Evolutionary conservation across 305 asterid genomes (phyloP).

Genomic region (Solanum hybrid): DNA sequence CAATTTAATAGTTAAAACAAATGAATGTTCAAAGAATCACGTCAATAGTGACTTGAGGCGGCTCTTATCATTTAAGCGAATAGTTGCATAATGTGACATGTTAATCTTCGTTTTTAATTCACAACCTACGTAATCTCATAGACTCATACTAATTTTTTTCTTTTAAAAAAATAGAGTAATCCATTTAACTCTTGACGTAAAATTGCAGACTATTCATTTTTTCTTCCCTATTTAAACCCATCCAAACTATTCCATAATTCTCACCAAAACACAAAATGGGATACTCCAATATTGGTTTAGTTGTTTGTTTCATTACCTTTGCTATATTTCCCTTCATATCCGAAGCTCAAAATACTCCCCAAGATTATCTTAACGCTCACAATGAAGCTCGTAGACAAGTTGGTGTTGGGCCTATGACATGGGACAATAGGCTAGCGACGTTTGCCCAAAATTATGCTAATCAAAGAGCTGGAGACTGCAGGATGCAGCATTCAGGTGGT

Average conservation of each 20-base stretch:
- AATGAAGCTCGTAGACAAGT: slow-evolving; percentile 12
- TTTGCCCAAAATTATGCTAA: slow-evolving; percentile 20
- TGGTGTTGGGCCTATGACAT: slow-evolving; percentile 1
- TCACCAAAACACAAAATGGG: neutral
- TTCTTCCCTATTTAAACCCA: neutral
- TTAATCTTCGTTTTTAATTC: too few relatives aligned
- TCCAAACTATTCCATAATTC: neutral
- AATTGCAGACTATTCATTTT: neutral
- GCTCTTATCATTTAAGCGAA: neutral
- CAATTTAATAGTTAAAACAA: neutral
- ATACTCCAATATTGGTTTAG: neutral
- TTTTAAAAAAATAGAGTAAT: neutral
- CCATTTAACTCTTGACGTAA: neutral
- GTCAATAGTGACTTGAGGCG: neutral
- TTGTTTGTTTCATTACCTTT: neutral
- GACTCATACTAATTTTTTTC: too few relatives aligned
- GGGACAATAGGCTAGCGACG: slow-evolving; percentile 15
- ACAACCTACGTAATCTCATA: too few relatives aligned
- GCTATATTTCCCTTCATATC: neutral
- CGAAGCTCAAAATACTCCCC: neutral
- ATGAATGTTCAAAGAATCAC: neutral
- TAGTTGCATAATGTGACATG: neutral
- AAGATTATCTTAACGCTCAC: slow-evolving; percentile 13
- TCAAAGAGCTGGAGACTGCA: neutral
- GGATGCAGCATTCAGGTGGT: slow-evolving; percentile 13